Base-by-base conservation (phyloP, 2,329 filamentous ascomycete genomes). In the Ophiocordyceps australis region DNA sequence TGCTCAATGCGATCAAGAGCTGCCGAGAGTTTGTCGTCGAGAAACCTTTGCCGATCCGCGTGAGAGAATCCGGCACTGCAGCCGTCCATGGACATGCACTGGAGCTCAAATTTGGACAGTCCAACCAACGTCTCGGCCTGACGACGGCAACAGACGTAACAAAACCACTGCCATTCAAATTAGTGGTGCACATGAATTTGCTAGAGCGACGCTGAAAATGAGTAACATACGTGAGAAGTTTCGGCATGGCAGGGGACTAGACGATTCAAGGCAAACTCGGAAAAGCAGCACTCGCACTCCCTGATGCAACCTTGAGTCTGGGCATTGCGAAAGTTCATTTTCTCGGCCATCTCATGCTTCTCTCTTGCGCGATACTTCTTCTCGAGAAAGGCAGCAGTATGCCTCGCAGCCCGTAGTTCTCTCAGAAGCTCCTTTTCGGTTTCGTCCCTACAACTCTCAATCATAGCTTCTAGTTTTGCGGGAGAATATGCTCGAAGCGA, bases 211-310 rank as follows among this genome's bases (percentile, higher is more conserved):
- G 7, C 17, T 7, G 15, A 17, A 5, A 14, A 41, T n/a, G n/a
- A n/a, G n/a, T n/a, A n/a, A n/a, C 50, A 35, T 32, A 52, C 51
- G 32, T 85, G 78, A 2, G 50, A 35, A 0, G 42, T 37, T 0
- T 62, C 55, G 11, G 62, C 69, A 26, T 68, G 50, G 43, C 82
- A 92, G 34, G 66, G 56, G 2, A 80, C 61, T 54, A 80, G 69
- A 24, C 71, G 62, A 36, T 79, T 78, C 23, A 70, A 46, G 3
- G 77, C 61, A 25, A 59, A 57, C 4, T 82, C 71, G 6, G 58
- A 56, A 39, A 65, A 89, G 46, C 82, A 92, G 40, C 78, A 82
- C 22, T 60, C 62, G 37, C 76, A 91, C 36, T 86, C 78, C 9
- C 57, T 47, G 21, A 74, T 54, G 12, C 63, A 57, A 1, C 71